Evolutionary conservation across 1,284 basidiomycete genomes (phyloP), one percentile per base, ranked within the genome.

Genomic region (Papiliotrema flavescens): DNA sequence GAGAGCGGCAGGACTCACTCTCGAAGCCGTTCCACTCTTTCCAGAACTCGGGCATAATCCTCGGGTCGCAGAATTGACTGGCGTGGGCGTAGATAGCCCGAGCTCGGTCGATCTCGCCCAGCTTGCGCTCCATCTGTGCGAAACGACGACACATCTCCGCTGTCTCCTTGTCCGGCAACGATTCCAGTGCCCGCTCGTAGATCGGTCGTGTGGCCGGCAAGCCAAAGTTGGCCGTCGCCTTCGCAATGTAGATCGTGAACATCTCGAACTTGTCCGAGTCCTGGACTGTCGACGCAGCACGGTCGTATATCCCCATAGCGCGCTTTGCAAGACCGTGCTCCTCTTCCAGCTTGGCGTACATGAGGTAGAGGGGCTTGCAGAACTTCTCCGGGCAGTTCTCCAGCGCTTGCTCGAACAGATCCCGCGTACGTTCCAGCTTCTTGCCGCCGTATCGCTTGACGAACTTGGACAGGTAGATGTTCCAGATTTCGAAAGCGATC

Each of bases 401-500:
- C 22, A 99, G 79, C 0, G 96, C 93, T 70, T 99, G 96, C 71
- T 98, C 96, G 71, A 98, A 99, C 37, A 98, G 80, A 75, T 99
- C 96, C 52, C 96, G 85, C 14, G 93, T 85, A 49, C 96, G 86
- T 74, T 99, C 96, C 20, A 99, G 79, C 78, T 97, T 98, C 47
- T 85, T 82, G 11, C 95, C 96, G 47, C 89, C 91, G 78, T 96
- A 98, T 74, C 96, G 87, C 77, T 93, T 95, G 61, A 95, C 84
- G 71, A 99, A 99, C 77, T 98, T 98, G 55, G 90, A 88, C 39
- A 99, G 79, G 76, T 98, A 99, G 55, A 97, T 95, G 73, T 99
- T 98, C 95, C 96, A 98, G 61, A 99, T 85, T 78, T 99, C 96
- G 73, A 98, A 98, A 2, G 92, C 95, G 46, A 98, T 86, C 0